Evolutionary conservation across 345 rosid genomes (phyloP).

Genomic region (Syzygium oleosum): DNA sequence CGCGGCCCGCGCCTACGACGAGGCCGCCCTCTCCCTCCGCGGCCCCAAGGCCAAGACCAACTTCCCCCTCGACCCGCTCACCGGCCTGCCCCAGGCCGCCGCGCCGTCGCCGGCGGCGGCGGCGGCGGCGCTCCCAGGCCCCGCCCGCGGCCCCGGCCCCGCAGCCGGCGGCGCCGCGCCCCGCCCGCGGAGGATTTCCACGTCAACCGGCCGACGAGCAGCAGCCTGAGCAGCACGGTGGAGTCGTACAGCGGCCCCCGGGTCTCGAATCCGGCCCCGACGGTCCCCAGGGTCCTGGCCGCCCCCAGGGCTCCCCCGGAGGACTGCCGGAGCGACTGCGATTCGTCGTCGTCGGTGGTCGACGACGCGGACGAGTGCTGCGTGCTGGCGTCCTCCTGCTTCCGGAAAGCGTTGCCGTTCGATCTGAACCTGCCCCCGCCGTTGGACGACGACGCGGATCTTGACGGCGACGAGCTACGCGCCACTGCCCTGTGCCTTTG

Average conservation of each 20-base stretch:
- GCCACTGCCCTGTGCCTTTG: slow-evolving; percentile 30
- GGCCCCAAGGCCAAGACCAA: slow-evolving; percentile 92
- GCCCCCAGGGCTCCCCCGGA: slow-evolving; percentile 13
- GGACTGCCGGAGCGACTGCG: slow-evolving; percentile 37
- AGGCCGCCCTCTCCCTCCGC: slow-evolving; percentile 71
- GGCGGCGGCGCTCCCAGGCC: background rate
- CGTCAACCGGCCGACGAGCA: slow-evolving; percentile 12
- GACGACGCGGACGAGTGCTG: slow-evolving; percentile 25
- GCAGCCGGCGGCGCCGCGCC: background rate
- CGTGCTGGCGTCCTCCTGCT: slow-evolving; percentile 13
- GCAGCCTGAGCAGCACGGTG: slow-evolving; percentile 35
- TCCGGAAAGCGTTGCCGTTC: slow-evolving; percentile 19
- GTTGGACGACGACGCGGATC: background rate
- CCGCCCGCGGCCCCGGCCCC: background rate
- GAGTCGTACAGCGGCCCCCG: slow-evolving; percentile 18
- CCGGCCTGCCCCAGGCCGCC: background rate
- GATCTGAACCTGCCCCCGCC: slow-evolving; percentile 38
- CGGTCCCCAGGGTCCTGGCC: background rate
- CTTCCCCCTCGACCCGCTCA: slow-evolving; percentile 26
- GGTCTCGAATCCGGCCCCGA: slow-evolving; percentile 1
- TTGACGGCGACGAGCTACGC: slow-evolving; percentile 10
- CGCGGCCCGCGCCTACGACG: slow-evolving; percentile 84
- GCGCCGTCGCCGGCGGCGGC: background rate
- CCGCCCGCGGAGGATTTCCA: background rate
- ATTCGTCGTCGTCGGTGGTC: slow-evolving; percentile 37